A percentile compares a stretch with the other conserved stretches of the same genome.
Evolutionary conservation across 805 yeast genomes (phyloP).

Genomic region (Yarrowia porcina): DNA sequence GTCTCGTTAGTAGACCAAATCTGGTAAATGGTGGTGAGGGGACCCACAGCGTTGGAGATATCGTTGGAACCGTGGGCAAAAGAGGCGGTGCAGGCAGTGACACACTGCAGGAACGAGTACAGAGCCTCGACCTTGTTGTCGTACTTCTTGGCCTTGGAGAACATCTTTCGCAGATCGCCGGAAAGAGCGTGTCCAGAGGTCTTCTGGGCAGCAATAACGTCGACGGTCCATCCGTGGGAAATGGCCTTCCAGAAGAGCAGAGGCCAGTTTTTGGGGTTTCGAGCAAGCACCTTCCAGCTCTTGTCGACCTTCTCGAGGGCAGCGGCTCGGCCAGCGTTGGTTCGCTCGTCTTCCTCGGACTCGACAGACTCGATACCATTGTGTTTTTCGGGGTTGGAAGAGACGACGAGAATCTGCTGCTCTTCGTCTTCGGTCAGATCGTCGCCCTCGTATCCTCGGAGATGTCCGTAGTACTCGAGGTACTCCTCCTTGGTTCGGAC

Average conservation of each 20-base stretch:
- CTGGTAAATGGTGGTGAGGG: constrained; percentile 60
- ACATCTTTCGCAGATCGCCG: constrained; percentile 50
- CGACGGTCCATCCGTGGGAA: constrained; percentile 62
- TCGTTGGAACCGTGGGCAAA: constrained; percentile 83
- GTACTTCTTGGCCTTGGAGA: constrained; percentile 58
- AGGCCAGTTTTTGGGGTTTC: constrained; percentile 56
- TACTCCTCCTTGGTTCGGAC: constrained; percentile 25
- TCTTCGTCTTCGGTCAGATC: constrained; percentile 26
- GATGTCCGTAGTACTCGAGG: constrained; percentile 19
- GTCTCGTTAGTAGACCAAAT: constrained; percentile 55
- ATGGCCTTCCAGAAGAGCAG: constrained; percentile 47
- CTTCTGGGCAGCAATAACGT: constrained; percentile 47
- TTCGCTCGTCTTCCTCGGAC: constrained; percentile 34
- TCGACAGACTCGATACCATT: constrained; percentile 25
- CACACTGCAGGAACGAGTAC: constrained; percentile 63
- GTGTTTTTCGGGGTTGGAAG: constrained; percentile 26
- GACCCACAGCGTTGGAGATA: constrained; percentile 75
- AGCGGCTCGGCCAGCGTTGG: constrained; percentile 31
- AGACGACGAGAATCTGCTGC: constrained; percentile 1
- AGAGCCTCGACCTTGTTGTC: constrained; percentile 68
- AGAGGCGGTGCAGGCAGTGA: constrained; percentile 76
- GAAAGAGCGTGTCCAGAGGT: constrained; percentile 41
- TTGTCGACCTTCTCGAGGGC: constrained; percentile 27
- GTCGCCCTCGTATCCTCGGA: constrained; percentile 26
- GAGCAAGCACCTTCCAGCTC: constrained; percentile 27